Base-by-base conservation (phyloP, 2,329 filamentous ascomycete species). In the Cladosporium oxysporum region DNA sequence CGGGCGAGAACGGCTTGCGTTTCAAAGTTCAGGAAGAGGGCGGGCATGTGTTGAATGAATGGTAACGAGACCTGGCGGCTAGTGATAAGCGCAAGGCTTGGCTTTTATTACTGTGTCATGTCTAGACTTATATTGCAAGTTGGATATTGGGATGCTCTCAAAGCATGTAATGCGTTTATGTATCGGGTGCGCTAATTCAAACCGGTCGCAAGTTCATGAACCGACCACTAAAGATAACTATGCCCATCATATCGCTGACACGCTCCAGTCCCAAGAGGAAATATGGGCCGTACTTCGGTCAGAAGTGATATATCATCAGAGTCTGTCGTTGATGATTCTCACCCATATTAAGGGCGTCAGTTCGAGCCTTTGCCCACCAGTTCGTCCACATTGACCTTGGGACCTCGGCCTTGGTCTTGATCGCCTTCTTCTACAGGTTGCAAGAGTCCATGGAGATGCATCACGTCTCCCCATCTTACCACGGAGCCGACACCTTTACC, bases 351-450 rank as follows among this genome's bases (percentile, higher is more conserved):
- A 47, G 12, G 41, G n/a, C n/a, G 41, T 47, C 10, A 21, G 3
- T 47, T 47, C 21, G 52, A 55, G 28, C 52, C 18, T 31, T 33
- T 55, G 18, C 28, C 55, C 21, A 58, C 55, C 55, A 58, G 21
- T 33, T 58, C 55, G 16, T 58, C 55, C 31, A 58, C 55, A 14
- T 58, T 58, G 55, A 41, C 23, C 55, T 58, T 35, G n/a, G 55
- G 5, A 18, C 12, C 11, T 23, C 31, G 55, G 12, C 55, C n/a
- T 6, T 41, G 33, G 12, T 28, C 55, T 18, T 23, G 31, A 6
- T 7, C 21, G 3, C 12, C 29, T 16, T 58, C 55, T 26, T 58
- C 55, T 23, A 33, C 33, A 2, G 21, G 21, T 10, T 58, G 3
- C 18, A 33, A 23, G n/a, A 58, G 31, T 2, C 31, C 55, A 7